Percentiles rank a stretch among this genome's conserved stretches.
phyloP scores from a whole-genome alignment of 2,329 filamentous ascomycete species.

The Exserohilum rostratum region DNA sequence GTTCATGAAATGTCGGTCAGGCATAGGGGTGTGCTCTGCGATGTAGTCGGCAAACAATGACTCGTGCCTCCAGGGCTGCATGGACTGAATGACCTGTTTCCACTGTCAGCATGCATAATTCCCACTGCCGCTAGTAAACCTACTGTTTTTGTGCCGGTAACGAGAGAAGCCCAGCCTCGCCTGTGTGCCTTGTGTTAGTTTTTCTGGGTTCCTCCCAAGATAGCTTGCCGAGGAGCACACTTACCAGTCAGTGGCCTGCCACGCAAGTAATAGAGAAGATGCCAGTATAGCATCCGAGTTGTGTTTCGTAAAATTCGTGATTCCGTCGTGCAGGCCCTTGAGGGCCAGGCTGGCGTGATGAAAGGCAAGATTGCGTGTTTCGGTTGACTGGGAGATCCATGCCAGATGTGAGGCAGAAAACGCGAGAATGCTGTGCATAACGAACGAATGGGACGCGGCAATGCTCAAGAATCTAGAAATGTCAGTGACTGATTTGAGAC shows the following conservation, averaged over 20 bases:
- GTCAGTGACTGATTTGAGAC: constrained; percentile 34
- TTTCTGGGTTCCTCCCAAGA: background rate
- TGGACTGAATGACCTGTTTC: constrained; percentile 79
- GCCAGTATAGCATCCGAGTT: constrained; percentile 92
- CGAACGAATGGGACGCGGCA: constrained; percentile 80
- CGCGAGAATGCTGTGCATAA: constrained; percentile 91
- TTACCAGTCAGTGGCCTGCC: constrained; percentile 96
- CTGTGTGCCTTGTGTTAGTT: constrained; percentile 53
- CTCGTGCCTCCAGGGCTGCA: constrained; percentile 90
- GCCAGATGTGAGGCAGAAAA: constrained; percentile 95
- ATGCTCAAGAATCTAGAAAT: constrained; percentile 75
- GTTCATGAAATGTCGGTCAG: constrained; percentile 56
- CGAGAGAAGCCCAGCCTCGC: constrained; percentile 90
- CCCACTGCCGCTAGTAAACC: constrained; percentile 45
- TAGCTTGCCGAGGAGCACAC: constrained; percentile 39
- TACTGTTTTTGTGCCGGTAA: constrained; percentile 89
- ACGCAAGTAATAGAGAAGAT: constrained; percentile 88
- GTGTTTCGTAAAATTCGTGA: constrained; percentile 80
- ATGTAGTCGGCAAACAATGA: constrained; percentile 86
- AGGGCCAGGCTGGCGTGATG: constrained; percentile 86
- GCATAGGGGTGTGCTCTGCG: constrained; percentile 67
- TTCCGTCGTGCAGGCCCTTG: constrained; percentile 85
- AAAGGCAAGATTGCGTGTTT: constrained; percentile 86
- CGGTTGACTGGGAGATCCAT: constrained; percentile 82
- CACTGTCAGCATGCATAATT: constrained; percentile 16